Evolutionary conservation across 2,329 filamentous ascomycete genomes (phyloP), one percentile per base, ranked within the genome.

Genomic region (Nothophaeocryptopus gaeumannii): DNA sequence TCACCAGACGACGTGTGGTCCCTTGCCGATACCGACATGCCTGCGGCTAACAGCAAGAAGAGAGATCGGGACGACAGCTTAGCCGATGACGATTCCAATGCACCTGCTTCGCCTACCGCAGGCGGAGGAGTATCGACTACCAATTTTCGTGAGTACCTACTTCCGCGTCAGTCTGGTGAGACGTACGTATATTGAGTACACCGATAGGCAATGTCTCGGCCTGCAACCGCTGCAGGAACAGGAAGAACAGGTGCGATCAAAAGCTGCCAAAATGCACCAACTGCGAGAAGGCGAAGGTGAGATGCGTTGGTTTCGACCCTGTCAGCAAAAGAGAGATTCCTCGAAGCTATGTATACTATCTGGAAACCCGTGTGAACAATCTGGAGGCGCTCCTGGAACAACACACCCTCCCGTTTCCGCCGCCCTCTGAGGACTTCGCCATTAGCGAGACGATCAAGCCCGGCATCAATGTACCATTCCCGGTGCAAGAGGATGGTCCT

Each of bases 321-420:
- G 96, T 96, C 65, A 95, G 89, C 16, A 96, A 96, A 77, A 85
- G 88, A 66, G 90, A 96, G 72, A 96, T 97, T 51, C 92, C 92
- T 42, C 54, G 62, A 56, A 89, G 86, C 70, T 97, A 97, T 74
- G 89, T 97, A 41, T 96, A 88, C 72, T 97, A 96, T 67, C 84
- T 97, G 52, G 92, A 97, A 70, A 88, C 86, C 26, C 80, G 92
- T 51, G 82, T 96, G 47, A 80, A 84, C 54, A 88, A 93, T 70
- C 82, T 97, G 29, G 92, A 97, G 70, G 78, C 79, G 31, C 73
- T 93, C 33, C 79, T 97, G 42, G 74, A 76, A 37, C 76, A 82
- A 30, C 83, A 90, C 63, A 78, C 80, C 38, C 81, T 96, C 50
- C 58, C 83, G 11, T 93, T 87, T 62, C 85, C 88, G 12, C 80